phyloP scores from a whole-genome alignment of 2,329 filamentous ascomycete genomes.

The Talaromyces sp. region DNA sequence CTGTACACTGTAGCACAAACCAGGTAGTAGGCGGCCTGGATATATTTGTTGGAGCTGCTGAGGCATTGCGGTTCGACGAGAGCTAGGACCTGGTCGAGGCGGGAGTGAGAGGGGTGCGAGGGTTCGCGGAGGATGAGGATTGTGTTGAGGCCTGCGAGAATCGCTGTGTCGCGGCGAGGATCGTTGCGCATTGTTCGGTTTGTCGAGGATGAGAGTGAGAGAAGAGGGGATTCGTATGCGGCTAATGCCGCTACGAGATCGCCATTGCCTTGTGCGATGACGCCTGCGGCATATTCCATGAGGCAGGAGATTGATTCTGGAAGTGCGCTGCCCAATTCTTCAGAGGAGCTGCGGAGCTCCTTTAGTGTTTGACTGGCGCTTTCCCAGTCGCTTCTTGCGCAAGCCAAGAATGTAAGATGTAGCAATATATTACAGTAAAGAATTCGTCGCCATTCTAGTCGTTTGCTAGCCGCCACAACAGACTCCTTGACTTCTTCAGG shows the following conservation, averaged over 20 bases:
- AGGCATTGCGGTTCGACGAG: conserved; percentile 65
- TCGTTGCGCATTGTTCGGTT: conserved; percentile 45
- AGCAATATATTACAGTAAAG: conserved; percentile 68
- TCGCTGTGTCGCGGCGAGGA: conserved; percentile 60
- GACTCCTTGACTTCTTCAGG: conserved; percentile 49
- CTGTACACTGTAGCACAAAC: conserved; percentile 66
- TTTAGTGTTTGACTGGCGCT: conserved; percentile 59
- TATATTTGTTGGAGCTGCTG: conserved; percentile 68
- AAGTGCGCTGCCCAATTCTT: conserved; percentile 43
- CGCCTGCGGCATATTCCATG: conserved; percentile 68
- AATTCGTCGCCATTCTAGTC: conserved; percentile 62
- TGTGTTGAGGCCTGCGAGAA: conserved; percentile 63
- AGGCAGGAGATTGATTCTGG: conserved; percentile 51
- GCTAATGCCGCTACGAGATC: conserved; percentile 65
- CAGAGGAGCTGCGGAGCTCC: conserved; percentile 49
- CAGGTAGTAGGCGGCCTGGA: conserved; percentile 74
- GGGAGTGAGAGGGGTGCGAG: conserved; percentile 54
- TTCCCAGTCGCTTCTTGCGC: conserved; percentile 68
- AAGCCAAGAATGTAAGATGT: conserved; percentile 67
- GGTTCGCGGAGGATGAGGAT: conserved; percentile 70
- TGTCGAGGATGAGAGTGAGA: conserved; percentile 50
- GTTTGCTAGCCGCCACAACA: conserved; percentile 56
- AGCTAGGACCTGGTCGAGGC: conserved; percentile 61
- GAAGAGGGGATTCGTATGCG: conserved; percentile 61
- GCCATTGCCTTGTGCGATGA: conserved; percentile 74